phyloP scores from a whole-genome alignment of 805 yeast genomes.

The Suhomyces sp. region DNA sequence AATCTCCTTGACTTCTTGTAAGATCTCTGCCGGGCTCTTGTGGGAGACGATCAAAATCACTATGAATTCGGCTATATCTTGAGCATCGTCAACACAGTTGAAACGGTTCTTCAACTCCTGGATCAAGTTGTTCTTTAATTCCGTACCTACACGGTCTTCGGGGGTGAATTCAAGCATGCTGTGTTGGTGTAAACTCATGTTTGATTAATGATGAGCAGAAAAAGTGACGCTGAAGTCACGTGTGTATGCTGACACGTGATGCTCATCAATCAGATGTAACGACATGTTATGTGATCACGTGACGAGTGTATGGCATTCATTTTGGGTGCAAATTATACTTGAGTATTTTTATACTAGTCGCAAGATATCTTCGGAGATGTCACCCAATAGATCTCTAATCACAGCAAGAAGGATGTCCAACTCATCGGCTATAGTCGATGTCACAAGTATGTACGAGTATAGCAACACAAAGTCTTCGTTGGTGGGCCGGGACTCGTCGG shows the following conservation, averaged over 20 bases:
- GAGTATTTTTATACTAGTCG: slow-evolving; percentile 39
- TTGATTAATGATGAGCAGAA: neutral
- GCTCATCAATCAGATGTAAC: neutral
- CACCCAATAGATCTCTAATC: slow-evolving; percentile 61
- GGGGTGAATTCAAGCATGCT: slow-evolving; percentile 31
- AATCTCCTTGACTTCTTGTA: slow-evolving; percentile 56
- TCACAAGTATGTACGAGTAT: slow-evolving; percentile 71
- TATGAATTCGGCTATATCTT: slow-evolving; percentile 70
- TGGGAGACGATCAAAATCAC: slow-evolving; percentile 69
- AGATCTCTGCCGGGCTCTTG: slow-evolving; percentile 58
- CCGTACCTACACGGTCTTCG: slow-evolving; percentile 37
- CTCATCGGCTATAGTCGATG: slow-evolving; percentile 64
- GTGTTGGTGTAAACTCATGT: slow-evolving; percentile 10
- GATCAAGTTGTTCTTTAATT: slow-evolving; percentile 32
- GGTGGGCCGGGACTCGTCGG: slow-evolving; percentile 31
- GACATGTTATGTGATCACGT: no score
- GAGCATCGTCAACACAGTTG: slow-evolving; percentile 39
- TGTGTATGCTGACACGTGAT: neutral
- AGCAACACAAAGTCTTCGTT: slow-evolving; percentile 76
- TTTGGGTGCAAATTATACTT: no score
- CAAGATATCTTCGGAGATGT: slow-evolving; percentile 60
- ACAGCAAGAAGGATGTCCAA: slow-evolving; percentile 54
- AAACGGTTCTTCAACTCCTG: slow-evolving; percentile 35
- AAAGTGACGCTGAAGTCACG: neutral
- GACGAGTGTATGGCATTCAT: no score